Percentiles rank a stretch among this genome's conserved stretches.
Conservation (phyloP, 1,284 basidiomycete species). For the Golubevia pallescens region DNA sequence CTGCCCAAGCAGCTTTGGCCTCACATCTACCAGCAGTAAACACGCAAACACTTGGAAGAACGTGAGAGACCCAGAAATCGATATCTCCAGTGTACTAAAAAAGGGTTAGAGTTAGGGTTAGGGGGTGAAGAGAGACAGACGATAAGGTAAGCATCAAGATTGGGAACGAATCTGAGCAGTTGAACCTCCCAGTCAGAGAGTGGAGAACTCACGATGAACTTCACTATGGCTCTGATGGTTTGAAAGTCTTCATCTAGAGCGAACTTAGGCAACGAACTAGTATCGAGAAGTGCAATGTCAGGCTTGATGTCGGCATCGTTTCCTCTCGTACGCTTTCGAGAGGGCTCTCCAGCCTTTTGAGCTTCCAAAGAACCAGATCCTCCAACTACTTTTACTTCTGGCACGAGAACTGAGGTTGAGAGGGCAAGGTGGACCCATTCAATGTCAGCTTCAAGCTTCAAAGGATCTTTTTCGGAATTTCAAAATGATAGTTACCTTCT, state of each 20-base stretch:
- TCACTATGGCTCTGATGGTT: background rate
- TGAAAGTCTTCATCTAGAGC: background rate
- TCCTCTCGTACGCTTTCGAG: background rate
- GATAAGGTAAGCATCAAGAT: too few species aligned
- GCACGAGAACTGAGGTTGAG: background rate
- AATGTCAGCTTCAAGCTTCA: background rate
- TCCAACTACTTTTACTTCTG: background rate
- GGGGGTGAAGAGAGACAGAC: too few species aligned
- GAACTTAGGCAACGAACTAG: background rate
- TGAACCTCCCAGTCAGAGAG: background rate
- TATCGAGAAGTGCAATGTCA: background rate
- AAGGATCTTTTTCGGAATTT: background rate
- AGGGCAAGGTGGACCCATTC: background rate
- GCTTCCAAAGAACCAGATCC: background rate
- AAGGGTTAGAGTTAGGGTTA: too few species aligned
- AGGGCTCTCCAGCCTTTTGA: background rate
- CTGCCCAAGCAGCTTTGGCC: too few species aligned
- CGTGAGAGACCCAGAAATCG: too few species aligned
- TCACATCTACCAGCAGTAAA: too few species aligned
- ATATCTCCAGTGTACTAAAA: too few species aligned
- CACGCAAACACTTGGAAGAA: too few species aligned
- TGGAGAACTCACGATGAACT: background rate
- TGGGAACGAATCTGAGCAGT: too few species aligned
- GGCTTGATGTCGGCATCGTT: background rate
- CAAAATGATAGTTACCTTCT: background rate